Base-by-base conservation (phyloP, 1,139 yeast species). In the Hanseniaspora sp. region DNA sequence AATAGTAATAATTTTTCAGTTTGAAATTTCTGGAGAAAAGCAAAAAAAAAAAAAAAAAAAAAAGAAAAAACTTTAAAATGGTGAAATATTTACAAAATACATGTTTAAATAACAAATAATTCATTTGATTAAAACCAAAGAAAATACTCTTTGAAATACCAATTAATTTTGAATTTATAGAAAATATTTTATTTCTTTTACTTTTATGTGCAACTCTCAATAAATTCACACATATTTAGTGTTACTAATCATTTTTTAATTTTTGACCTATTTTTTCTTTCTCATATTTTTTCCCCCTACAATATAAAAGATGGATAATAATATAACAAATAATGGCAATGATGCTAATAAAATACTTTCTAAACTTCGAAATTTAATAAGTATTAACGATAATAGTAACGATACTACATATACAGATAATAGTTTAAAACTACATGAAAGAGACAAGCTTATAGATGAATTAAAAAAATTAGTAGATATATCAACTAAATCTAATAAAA, bases 381-480 rank as follows among this genome's bases (percentile, higher is more conserved):
- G 3, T 3, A 40, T 9, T n/a, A 15, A 37, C n/a, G 40, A 37
- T 13, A 5, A 13, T 37, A 15, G 23, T 23, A 23, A 4, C 23
- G 23, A 23, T 23, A 4, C 23, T 23, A 23, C 23, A 23, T 4
- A 23, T 23, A 33, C 9, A 33, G 34, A 18, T 7, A 39, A 7
- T 18, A 17, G 12, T 6, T 23, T 41, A 15, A 43, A 43, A 23
- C n/a, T 43, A 6, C 45, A 42, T 11, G 45, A 42, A 29, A 11
- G 45, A 34, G 48, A 34, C 6, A 34, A 45, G 15, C 30, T 51
- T 30, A 51, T 51, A 43, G 28, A 51, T 33, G 48, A 51, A 31
- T 11, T 51, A 37, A 51, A 44, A 28, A 39, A 38, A 9, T 29
- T 51, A 9, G 35, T 51, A 17, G 46, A 51, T n/a, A 6, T 12